phyloP scores from a whole-genome alignment of 192 early-diverging fungal species.

The Rhizoclosmatium globosum region DNA sequence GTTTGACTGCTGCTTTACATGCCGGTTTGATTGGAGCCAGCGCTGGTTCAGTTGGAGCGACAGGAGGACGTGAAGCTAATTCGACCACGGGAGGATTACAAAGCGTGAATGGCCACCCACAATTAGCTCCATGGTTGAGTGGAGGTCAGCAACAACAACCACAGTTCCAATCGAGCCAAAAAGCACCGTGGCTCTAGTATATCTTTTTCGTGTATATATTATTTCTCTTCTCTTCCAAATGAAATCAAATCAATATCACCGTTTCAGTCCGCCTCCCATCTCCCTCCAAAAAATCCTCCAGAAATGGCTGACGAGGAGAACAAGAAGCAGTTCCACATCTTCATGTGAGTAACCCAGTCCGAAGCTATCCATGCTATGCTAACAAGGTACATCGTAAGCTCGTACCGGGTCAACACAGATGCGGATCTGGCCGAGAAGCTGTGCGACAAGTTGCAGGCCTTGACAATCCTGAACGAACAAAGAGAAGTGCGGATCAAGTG shows the following conservation, averaged over 20 bases:
- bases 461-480: constrained; percentile 24
- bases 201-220: too few relatives aligned
- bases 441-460: constrained; percentile 26
- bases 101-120: too few relatives aligned
- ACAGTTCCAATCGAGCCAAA: neutral
- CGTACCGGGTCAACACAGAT: constrained; percentile 34
- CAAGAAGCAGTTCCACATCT: constrained; percentile 21
- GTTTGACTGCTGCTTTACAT: constrained; percentile 37
- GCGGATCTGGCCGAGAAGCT: constrained; percentile 31
- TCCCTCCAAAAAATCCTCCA: too few relatives aligned
- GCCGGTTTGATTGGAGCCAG: neutral
- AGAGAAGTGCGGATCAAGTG: constrained; percentile 13
- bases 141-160: neutral
- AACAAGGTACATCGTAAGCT: neutral
- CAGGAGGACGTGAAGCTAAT: neutral
- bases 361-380: neutral
- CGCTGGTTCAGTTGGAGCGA: neutral
- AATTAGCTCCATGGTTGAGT: too few relatives aligned
- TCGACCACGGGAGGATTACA: neutral
- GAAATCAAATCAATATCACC: too few relatives aligned
- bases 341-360: constrained; percentile 8
- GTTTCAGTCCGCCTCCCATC: too few relatives aligned
- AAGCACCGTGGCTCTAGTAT: neutral
- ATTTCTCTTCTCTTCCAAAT: too few relatives aligned
- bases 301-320: neutral